Evolutionary conservation across 768 basidiomycete species (phyloP).

Genomic region (Leucocoprinus sp.): DNA sequence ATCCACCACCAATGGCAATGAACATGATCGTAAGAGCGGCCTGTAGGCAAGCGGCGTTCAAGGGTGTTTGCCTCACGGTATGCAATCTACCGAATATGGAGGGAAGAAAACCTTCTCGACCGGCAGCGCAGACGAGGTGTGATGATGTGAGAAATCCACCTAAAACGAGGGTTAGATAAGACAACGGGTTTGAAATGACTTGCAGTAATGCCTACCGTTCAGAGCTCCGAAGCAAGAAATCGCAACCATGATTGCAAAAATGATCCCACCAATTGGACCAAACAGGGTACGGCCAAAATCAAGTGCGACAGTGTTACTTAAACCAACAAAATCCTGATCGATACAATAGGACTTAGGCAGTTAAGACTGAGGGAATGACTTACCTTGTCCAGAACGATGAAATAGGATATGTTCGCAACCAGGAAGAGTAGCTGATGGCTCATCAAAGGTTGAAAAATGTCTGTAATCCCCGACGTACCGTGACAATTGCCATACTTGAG

Average conservation of each 20-base stretch:
- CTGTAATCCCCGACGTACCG: slow-evolving; percentile 33
- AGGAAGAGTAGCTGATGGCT: slow-evolving; percentile 60
- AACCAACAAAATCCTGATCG: slow-evolving; percentile 49
- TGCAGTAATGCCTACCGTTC: slow-evolving; percentile 46
- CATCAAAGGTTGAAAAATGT: not conserved
- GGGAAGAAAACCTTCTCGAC: slow-evolving; percentile 83
- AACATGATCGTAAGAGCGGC: slow-evolving; percentile 66
- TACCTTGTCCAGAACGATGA: slow-evolving; percentile 85
- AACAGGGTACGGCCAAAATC: slow-evolving; percentile 88
- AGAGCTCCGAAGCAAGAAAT: slow-evolving; percentile 94
- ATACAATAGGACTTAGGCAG: slow-evolving; percentile 4
- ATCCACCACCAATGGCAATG: slow-evolving; percentile 83
- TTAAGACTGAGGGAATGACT: not conserved
- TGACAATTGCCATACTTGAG: slow-evolving; percentile 79
- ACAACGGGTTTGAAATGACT: not conserved
- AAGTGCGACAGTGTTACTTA: slow-evolving; percentile 80
- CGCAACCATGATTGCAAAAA: slow-evolving; percentile 89
- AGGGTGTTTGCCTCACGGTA: slow-evolving; percentile 67
- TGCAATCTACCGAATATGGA: slow-evolving; percentile 75
- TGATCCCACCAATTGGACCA: slow-evolving; percentile 75
- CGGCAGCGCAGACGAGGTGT: slow-evolving; percentile 84
- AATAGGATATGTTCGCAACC: slow-evolving; percentile 82
- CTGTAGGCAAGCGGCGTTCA: slow-evolving; percentile 83
- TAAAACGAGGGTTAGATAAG: slow-evolving; percentile 19
- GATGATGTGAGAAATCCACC: slow-evolving; percentile 69